A percentile compares a stretch with the other conserved stretches of the same genome.
These are phyloP conservation scores for Mallotus japonicus DNA, from an alignment of 441 rosid genomes.

Conservation along the genomic window DNA sequence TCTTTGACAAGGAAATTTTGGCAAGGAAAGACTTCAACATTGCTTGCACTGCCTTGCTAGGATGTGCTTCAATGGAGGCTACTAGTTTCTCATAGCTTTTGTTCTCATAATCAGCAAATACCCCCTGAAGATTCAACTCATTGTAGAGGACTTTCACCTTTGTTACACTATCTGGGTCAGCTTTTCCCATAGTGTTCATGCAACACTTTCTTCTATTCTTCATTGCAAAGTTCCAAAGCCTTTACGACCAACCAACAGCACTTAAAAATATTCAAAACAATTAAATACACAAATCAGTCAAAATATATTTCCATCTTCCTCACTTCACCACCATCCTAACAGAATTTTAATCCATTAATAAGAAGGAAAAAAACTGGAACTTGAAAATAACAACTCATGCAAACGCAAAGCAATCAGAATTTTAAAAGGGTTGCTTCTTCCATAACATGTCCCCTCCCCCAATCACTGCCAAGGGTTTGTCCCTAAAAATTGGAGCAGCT, in stretches of 20 bases:
- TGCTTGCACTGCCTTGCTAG: conserved; percentile 68
- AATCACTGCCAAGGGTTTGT: conserved; percentile 67
- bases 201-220: conserved; percentile 71
- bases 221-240: conserved; percentile 64
- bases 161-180: conserved; percentile 54
- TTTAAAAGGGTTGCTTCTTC: conserved; percentile 53
- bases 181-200: conserved; percentile 78
- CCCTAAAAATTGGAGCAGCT: conserved; percentile 72
- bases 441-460: conserved; percentile 93
- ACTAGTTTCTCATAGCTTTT: conserved; percentile 64
- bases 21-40: conserved; percentile 81
- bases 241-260: conserved; percentile 93
- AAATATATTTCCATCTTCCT: no score
- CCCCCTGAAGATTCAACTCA: conserved; percentile 70
- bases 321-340: no score
- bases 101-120: conserved; percentile 68
- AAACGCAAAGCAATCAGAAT: no score
- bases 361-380: no score
- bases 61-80: conserved; percentile 61
- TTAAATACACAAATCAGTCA: no score
- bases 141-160: conserved; percentile 71
- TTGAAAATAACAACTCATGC: no score
- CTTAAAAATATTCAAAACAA: conserved; percentile 39
- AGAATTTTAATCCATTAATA: no score
- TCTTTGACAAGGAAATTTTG: conserved; percentile 50